Conservation (phyloP, 2,329 filamentous ascomycete genomes). For the Colletotrichum sojae region DNA sequence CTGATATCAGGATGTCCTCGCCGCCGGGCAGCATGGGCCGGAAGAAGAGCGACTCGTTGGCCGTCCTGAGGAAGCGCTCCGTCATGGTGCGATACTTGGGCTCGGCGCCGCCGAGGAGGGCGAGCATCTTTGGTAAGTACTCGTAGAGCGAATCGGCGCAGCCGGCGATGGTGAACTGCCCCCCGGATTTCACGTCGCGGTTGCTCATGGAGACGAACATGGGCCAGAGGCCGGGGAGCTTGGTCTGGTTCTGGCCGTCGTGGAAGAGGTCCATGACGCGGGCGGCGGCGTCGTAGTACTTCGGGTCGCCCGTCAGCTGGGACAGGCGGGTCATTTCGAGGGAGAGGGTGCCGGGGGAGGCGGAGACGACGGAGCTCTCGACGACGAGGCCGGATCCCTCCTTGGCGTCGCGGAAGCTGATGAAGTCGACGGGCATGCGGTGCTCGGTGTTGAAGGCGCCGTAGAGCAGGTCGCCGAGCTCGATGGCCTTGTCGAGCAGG, state of each 20-base stretch:
- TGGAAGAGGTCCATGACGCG: slow-evolving; percentile 78
- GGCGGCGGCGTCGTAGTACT: slow-evolving; percentile 81
- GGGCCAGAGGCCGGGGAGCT: slow-evolving; percentile 82
- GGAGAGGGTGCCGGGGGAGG: slow-evolving; percentile 74
- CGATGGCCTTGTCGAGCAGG: slow-evolving; percentile 72
- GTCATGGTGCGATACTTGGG: slow-evolving; percentile 72
- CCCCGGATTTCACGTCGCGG: slow-evolving; percentile 55
- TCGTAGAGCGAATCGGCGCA: slow-evolving; percentile 59
- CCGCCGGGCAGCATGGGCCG: slow-evolving; percentile 65
- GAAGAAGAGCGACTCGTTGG: slow-evolving; percentile 72
- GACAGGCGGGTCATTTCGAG: slow-evolving; percentile 81
- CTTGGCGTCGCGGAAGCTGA: slow-evolving; percentile 59
- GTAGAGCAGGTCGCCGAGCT: slow-evolving; percentile 76
- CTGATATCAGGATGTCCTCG: slow-evolving; percentile 72
- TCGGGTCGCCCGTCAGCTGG: slow-evolving; percentile 79
- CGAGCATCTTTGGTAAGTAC: slow-evolving; percentile 61
- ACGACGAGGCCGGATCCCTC: slow-evolving; percentile 50
- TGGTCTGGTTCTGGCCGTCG: slow-evolving; percentile 74
- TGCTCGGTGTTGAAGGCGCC: slow-evolving; percentile 78
- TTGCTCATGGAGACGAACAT: slow-evolving; percentile 71
- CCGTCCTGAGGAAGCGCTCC: slow-evolving; percentile 66
- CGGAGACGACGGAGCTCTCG: slow-evolving; percentile 57
- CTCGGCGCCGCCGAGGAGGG: slow-evolving; percentile 70
- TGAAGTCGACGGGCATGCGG: slow-evolving; percentile 70
- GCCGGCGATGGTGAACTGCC: slow-evolving; percentile 55